Evolutionary conservation across 2,329 filamentous ascomycete genomes (phyloP).

Genomic region (Verticillium albo-atrum): DNA sequence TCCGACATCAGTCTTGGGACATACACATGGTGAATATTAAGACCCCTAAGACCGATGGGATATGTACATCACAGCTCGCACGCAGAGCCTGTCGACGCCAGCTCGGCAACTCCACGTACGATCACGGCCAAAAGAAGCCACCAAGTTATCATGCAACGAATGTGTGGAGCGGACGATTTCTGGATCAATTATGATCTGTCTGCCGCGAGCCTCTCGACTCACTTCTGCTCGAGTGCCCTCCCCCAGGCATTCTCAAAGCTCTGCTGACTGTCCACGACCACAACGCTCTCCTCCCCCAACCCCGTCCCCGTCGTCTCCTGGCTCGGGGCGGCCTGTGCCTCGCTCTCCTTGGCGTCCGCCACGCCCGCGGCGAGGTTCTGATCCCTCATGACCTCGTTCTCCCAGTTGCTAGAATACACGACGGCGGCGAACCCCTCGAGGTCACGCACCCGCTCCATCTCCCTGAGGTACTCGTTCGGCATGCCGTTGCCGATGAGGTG

Average conservation of each 20-base stretch:
- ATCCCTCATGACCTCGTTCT: slow-evolving; percentile 53
- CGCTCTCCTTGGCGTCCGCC: slow-evolving; percentile 23
- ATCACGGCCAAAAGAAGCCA: too few species aligned
- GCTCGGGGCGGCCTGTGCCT: slow-evolving; percentile 12
- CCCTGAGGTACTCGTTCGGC: slow-evolving; percentile 65
- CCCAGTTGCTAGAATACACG: slow-evolving; percentile 82
- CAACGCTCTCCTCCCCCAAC: slow-evolving; percentile 43
- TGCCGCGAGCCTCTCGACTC: background rate
- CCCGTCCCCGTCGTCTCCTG: slow-evolving; percentile 16
- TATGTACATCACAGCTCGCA: too few species aligned
- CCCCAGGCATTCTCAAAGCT: slow-evolving; percentile 68
- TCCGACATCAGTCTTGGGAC: too few species aligned
- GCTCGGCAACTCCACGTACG: too few species aligned
- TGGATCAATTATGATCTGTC: background rate
- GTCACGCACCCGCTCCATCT: slow-evolving; percentile 72
- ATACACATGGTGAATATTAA: too few species aligned
- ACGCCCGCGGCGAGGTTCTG: slow-evolving; percentile 36
- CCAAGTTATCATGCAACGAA: too few species aligned
- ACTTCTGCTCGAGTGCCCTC: slow-evolving; percentile 47
- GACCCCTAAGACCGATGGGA: too few species aligned
- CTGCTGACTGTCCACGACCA: slow-evolving; percentile 45
- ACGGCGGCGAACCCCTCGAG: slow-evolving; percentile 82
- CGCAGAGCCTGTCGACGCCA: too few species aligned
- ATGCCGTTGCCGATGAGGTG: slow-evolving; percentile 80
- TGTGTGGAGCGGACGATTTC: background rate